phyloP scores from a whole-genome alignment of 208 protist species.

The Leishmania gerbilli region DNA sequence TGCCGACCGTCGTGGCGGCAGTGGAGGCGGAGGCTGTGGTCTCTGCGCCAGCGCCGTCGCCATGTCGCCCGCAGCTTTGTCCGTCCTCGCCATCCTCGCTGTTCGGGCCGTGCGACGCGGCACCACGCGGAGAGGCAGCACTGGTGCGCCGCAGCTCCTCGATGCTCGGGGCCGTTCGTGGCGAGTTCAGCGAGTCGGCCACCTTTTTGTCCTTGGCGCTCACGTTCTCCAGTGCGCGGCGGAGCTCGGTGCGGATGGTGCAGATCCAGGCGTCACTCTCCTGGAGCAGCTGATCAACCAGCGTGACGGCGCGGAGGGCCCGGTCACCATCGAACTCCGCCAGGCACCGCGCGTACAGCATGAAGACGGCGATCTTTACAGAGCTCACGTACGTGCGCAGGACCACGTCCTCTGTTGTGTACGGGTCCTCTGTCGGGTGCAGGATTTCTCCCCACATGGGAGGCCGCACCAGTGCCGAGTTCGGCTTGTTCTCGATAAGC shows the following conservation, averaged over 20 bases:
- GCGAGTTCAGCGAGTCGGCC: constrained; percentile 5
- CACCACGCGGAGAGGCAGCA: constrained; percentile 1
- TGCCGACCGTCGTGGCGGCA: background rate
- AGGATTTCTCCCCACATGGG: constrained; percentile 75
- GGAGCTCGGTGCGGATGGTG: constrained; percentile 32
- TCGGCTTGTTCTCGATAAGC: constrained; percentile 81
- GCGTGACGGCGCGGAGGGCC: constrained; percentile 50
- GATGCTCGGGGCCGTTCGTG: constrained; percentile 5
- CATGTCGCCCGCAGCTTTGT: background rate
- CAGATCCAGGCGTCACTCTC: constrained; percentile 66
- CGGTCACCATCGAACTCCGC: constrained; percentile 77
- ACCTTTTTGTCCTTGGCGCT: constrained; percentile 14
- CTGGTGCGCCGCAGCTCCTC: constrained; percentile 12
- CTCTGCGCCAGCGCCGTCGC: background rate
- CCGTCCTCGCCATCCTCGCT: constrained; percentile 1
- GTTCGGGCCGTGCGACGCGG: constrained; percentile 2
- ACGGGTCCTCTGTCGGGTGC: constrained; percentile 42
- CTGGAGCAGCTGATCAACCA: constrained; percentile 39
- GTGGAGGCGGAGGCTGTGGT: background rate
- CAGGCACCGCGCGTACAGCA: constrained; percentile 81
- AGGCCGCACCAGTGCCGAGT: constrained; percentile 65
- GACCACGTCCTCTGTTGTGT: constrained; percentile 69
- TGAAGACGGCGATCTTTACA: constrained; percentile 74
- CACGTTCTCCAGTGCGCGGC: constrained; percentile 21
- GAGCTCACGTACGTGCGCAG: constrained; percentile 67